phyloP scores from a whole-genome alignment of 2,329 filamentous ascomycete species.

The Achaetomium macrosporum region DNA sequence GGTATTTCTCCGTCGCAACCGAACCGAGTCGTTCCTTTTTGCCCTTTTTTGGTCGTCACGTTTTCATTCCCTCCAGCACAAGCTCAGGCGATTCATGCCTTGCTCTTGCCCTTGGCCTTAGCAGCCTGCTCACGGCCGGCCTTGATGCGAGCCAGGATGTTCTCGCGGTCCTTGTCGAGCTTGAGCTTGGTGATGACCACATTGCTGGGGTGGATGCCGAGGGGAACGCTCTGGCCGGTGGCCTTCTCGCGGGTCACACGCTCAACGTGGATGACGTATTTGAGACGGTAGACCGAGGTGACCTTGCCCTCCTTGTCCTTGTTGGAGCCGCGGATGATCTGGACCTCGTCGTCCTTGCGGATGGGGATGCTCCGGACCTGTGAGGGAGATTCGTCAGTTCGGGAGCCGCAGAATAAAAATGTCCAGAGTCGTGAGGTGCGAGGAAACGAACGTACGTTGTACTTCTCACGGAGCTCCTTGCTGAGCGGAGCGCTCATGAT shows the following conservation, averaged over 20 bases:
- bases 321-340: slow-evolving; percentile 84
- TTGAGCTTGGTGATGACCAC: slow-evolving; percentile 98
- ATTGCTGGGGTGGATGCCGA: slow-evolving; percentile 94
- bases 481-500: slow-evolving; percentile 95
- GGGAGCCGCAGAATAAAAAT: background rate
- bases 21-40: slow-evolving; percentile 15
- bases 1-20: slow-evolving; percentile 14
- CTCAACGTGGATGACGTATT: slow-evolving; percentile 97
- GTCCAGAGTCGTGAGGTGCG: background rate
- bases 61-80: slow-evolving; percentile 8
- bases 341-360: slow-evolving; percentile 96
- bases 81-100: slow-evolving; percentile 22
- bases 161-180: slow-evolving; percentile 91
- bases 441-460: slow-evolving; percentile 68
- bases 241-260: slow-evolving; percentile 95
- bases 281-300: slow-evolving; percentile 95
- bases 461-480: slow-evolving; percentile 98
- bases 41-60: slow-evolving; percentile 15
- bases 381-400: background rate
- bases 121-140: slow-evolving; percentile 67
- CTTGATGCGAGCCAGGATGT: slow-evolving; percentile 80
- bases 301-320: slow-evolving; percentile 99
- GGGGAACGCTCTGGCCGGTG: slow-evolving; percentile 90
- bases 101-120: slow-evolving; percentile 62
- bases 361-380: slow-evolving; percentile 93